Evolutionary conservation across 352 stramenopile genomes (phyloP), one percentile per base, ranked within the genome.

Genomic region (Phytophthora niederhauseri): DNA sequence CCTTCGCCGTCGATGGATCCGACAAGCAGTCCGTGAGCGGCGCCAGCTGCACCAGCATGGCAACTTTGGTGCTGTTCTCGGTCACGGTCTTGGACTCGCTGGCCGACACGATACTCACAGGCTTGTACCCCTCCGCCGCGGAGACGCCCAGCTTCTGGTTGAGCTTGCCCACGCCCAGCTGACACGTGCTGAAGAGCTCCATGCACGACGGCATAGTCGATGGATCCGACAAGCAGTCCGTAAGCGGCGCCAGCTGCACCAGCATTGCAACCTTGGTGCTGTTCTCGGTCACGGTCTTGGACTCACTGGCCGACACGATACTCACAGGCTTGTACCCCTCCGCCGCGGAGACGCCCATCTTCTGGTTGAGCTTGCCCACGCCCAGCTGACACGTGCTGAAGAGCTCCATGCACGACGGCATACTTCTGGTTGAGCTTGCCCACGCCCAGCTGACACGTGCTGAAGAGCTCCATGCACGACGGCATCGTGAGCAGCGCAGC

Each of bases 101-200:
- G n/a, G 85, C 85, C 24, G 85, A 91, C 17, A 91, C 71, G 56
- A 93, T 54, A 60, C 76, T 89, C 43, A 92, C 83, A 5, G 81
- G 76, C 45, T 81, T 75, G 46, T 84, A 79, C 22, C 43, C 28
- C 14, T 71, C 71, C 8, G 49, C 57, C 4, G 22, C 46, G 0
- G 61, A 30, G 45, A 60, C 34, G 2, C 68, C 58, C 1, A 91
- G 72, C 66, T 92, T 77, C 57, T 81, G 57, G 64, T 87, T 91
- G 36, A 93, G 76, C 53, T 78, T 81, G 45, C 36, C 53, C 20
- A 89, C 75, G 20, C 82, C 84, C 11, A 75, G 12, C 15, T 86
- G 30, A 43, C 75, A 89, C 4, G 76, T 81, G 8, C 72, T 73
- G 55, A 84, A 90, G 28, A 92, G 73, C 56, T 70, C 48, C 28